Evolutionary conservation across 2,329 filamentous ascomycete species (phyloP).

Genomic region (Penicillium rolfsii): DNA sequence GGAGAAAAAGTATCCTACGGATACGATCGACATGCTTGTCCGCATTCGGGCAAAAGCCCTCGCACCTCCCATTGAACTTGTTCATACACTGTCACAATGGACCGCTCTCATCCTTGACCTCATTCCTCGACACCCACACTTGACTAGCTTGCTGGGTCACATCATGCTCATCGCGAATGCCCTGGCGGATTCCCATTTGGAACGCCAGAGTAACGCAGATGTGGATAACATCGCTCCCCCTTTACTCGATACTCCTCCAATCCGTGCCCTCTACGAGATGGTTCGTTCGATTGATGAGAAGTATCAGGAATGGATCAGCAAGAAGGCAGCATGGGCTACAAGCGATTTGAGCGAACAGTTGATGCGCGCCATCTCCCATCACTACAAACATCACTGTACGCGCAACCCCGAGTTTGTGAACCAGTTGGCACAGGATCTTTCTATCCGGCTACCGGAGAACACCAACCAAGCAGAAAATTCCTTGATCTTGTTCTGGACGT

Average conservation of each 20-base stretch:
- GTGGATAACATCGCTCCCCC: conserved; percentile 30
- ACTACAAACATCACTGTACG: conserved; percentile 37
- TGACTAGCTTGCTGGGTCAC: conserved; percentile 29
- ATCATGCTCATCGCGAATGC: conserved; percentile 32
- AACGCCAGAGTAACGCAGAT: conserved; percentile 27
- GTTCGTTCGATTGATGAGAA: conserved; percentile 39
- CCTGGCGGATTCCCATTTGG: conserved; percentile 37
- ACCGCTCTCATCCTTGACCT: conserved; percentile 32
- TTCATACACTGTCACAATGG: conserved; percentile 37
- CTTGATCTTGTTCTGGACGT: conserved; percentile 54
- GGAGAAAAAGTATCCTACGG: conserved; percentile 35
- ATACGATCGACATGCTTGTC: conserved; percentile 19
- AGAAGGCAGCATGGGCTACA: conserved; percentile 48
- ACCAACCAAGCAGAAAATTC: conserved; percentile 33
- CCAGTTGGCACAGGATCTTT: conserved; percentile 42
- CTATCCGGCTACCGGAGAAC: conserved; percentile 39
- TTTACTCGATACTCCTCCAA: conserved; percentile 19
- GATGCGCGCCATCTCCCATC: conserved; percentile 37
- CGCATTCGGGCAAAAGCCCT: conserved; percentile 35
- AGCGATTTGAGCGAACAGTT: conserved; percentile 46
- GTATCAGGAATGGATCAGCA: conserved; percentile 46
- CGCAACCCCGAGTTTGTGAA: conserved; percentile 38
- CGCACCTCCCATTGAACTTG: conserved; percentile 31
- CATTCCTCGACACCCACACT: conserved; percentile 35
- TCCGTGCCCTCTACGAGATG: conserved; percentile 34